Evolutionary conservation across 768 basidiomycete species (phyloP).

Genomic region (Leccinum disarticulatum): DNA sequence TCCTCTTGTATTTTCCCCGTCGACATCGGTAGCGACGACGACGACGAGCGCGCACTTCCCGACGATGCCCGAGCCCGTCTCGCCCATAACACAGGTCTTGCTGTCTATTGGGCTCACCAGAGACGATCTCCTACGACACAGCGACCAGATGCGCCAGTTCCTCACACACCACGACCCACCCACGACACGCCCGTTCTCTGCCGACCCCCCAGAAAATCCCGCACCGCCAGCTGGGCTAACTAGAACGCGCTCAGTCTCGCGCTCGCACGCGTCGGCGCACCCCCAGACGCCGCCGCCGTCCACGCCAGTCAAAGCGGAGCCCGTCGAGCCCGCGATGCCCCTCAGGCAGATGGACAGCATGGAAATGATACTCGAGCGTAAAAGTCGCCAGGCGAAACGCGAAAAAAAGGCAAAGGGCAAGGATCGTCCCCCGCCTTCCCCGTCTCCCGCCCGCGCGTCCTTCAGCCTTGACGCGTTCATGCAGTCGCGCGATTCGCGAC

Average conservation of each 20-base stretch:
- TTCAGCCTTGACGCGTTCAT: slow-evolving; percentile 50
- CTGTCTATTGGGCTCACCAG: slow-evolving; percentile 73
- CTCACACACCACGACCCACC: slow-evolving; percentile 53
- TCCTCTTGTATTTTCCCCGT: slow-evolving; percentile 15
- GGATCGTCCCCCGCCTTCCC: slow-evolving; percentile 53
- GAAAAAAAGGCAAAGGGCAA: slow-evolving; percentile 48
- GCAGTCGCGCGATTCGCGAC: slow-evolving; percentile 56
- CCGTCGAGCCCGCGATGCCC: slow-evolving; percentile 47
- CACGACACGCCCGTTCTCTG: slow-evolving; percentile 44
- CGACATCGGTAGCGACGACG: slow-evolving; percentile 25
- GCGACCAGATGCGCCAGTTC: slow-evolving; percentile 80
- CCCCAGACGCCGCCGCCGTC: slow-evolving; percentile 44
- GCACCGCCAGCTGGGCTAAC: slow-evolving; percentile 41
- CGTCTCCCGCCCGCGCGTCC: slow-evolving; percentile 48
- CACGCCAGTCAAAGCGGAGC: slow-evolving; percentile 67
- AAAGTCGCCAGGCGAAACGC: slow-evolving; percentile 53
- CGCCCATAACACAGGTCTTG: slow-evolving; percentile 73
- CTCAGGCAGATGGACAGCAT: slow-evolving; percentile 67
- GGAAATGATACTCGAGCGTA: slow-evolving; percentile 75
- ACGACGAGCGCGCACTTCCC: slow-evolving; percentile 1
- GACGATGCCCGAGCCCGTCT: slow-evolving; percentile 33
- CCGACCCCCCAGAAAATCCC: slow-evolving; percentile 31
- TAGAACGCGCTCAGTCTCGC: slow-evolving; percentile 45
- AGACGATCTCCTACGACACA: slow-evolving; percentile 69
- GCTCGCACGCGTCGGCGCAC: slow-evolving; percentile 45